These are phyloP conservation scores for Scutellaria barbata DNA, from an alignment of 257 asterid genomes.

Conservation along the genomic window DNA sequence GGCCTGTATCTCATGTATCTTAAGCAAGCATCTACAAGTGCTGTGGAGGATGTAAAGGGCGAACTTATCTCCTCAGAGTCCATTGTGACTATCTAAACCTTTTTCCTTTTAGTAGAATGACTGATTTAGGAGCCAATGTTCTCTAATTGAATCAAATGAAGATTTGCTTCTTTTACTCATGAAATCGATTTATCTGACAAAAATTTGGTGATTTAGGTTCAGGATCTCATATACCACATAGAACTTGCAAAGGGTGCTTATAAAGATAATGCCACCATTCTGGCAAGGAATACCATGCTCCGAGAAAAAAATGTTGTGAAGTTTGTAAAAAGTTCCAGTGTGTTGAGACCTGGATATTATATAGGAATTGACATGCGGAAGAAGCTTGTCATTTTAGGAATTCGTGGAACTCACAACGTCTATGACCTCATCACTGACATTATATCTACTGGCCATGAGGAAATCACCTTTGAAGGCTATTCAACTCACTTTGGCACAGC, in stretches of 20 bases:
- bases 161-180: neutral
- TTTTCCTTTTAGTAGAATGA: neutral
- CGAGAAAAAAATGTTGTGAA: constrained; percentile 75
- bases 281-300: constrained; percentile 87
- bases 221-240: constrained; percentile 81
- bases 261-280: constrained; percentile 62
- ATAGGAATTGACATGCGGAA: constrained; percentile 77
- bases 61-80: constrained; percentile 73
- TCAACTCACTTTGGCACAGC: constrained; percentile 91
- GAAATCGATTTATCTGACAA: constrained; percentile 9
- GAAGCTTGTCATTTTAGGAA: constrained; percentile 81
- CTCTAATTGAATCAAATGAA: neutral
- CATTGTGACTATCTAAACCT: constrained; percentile 52
- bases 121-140: constrained; percentile 17
- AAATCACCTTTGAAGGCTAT: constrained; percentile 75
- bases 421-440: constrained; percentile 86
- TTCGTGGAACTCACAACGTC: constrained; percentile 93
- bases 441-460: constrained; percentile 83
- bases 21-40: constrained; percentile 72
- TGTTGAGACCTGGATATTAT: constrained; percentile 90
- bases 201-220: constrained; percentile 57
- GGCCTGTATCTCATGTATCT: constrained; percentile 92
- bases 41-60: constrained; percentile 76
- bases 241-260: constrained; percentile 93
- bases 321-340: constrained; percentile 71